phyloP scores from a whole-genome alignment of 2,329 filamentous ascomycete genomes.

The Dactylonectria estremocensis region DNA sequence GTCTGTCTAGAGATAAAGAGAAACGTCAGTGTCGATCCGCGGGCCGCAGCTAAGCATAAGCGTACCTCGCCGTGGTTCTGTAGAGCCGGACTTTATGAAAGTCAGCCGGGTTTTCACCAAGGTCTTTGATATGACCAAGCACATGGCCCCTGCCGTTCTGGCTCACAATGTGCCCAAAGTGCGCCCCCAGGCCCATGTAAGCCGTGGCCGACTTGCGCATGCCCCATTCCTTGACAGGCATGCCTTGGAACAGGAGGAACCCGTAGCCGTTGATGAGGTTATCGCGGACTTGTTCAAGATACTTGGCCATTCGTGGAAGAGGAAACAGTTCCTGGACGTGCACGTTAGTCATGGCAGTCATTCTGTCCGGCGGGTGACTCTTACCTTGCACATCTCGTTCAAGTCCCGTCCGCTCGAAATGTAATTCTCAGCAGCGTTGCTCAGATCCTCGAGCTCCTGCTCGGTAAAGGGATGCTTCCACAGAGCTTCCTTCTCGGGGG shows the following conservation, averaged over 20 bases:
- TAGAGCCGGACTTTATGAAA: conserved; percentile 91
- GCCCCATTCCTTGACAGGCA: conserved; percentile 83
- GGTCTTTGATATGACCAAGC: conserved; percentile 88
- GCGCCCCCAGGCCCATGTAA: conserved; percentile 88
- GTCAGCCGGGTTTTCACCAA: conserved; percentile 80
- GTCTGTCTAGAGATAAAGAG: conserved; percentile 41
- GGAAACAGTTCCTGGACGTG: conserved; percentile 53
- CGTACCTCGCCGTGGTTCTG: conserved; percentile 76
- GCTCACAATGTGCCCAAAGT: conserved; percentile 87
- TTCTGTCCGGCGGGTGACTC: conserved; percentile 1
- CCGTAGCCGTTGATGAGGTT: conserved; percentile 82
- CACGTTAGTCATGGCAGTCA: conserved; percentile 8
- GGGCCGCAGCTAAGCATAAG: not conserved
- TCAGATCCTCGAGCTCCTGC: not conserved
- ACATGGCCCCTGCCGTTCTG: conserved; percentile 89
- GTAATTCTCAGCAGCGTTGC: conserved; percentile 19
- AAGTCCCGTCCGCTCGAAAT: conserved; percentile 26
- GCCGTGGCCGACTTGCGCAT: conserved; percentile 84
- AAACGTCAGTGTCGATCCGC: conserved; percentile 1
- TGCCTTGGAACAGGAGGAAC: conserved; percentile 90
- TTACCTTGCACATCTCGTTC: not conserved
- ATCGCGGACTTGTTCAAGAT: conserved; percentile 52
- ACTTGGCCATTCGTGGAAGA: conserved; percentile 50
- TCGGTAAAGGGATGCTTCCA: conserved; percentile 81
- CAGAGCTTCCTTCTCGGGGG: conserved; percentile 66